A percentile compares a stretch with the other conserved stretches of the same genome.
These are phyloP conservation scores for Brasilioporus rufonigricans DNA, from an alignment of 768 basidiomycete species.

Conservation along the genomic window DNA sequence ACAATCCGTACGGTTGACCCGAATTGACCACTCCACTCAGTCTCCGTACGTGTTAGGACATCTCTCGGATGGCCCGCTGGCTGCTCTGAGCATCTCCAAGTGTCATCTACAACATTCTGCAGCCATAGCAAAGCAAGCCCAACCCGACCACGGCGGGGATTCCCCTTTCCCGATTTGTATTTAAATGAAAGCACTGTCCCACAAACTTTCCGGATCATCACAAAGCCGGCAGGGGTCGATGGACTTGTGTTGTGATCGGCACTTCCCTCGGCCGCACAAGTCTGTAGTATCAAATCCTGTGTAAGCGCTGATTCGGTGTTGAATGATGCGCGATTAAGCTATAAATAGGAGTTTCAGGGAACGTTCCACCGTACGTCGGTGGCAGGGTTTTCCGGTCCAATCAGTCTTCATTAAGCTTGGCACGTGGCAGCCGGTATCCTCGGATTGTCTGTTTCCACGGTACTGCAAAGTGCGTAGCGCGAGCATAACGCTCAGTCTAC, in stretches of 20 bases:
- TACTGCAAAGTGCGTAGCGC: neutral
- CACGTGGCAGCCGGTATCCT: neutral
- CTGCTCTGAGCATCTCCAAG: neutral
- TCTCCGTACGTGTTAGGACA: neutral
- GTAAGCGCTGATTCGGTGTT: neutral
- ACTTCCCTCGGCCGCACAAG: neutral
- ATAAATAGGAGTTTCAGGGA: neutral
- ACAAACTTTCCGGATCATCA: neutral
- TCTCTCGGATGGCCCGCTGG: neutral
- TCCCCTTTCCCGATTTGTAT: neutral
- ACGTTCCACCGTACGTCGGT: neutral
- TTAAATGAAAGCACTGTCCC: neutral
- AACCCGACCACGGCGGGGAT: neutral
- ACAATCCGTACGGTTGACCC: neutral
- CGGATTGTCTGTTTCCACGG: neutral
- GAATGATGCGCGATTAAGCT: neutral
- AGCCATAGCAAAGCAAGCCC: neutral
- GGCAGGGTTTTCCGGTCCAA: neutral
- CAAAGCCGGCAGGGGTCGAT: neutral
- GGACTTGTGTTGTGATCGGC: neutral
- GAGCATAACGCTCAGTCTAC: neutral
- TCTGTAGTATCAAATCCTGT: neutral
- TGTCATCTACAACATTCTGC: neutral
- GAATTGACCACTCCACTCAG: neutral
- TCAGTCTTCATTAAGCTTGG: neutral